phyloP scores from a whole-genome alignment of 164 flowering plant genomes.

The Amborella trichopoda region DNA sequence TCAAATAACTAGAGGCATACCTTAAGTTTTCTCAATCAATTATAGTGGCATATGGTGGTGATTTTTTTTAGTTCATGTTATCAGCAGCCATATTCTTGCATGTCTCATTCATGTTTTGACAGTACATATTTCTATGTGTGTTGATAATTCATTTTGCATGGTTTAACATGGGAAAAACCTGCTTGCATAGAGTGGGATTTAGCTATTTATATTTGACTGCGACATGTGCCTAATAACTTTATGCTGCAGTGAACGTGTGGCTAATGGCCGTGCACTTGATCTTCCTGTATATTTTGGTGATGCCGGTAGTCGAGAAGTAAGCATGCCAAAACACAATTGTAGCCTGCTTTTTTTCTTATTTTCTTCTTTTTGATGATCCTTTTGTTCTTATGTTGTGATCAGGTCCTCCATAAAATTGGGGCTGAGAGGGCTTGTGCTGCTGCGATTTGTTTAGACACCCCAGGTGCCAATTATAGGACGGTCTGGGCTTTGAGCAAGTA shows the following conservation, averaged over 20 bases:
- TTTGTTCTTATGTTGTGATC: background rate
- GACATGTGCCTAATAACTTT: background rate
- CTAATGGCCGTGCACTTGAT: slow-evolving; percentile 92
- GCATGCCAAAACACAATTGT: background rate
- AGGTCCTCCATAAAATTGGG: slow-evolving; percentile 97
- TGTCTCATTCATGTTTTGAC: too few relatives aligned
- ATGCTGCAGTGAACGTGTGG: slow-evolving; percentile 81
- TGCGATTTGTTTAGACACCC: slow-evolving; percentile 85
- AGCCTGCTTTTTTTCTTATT: background rate
- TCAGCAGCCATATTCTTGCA: too few relatives aligned
- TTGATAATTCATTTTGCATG: too few relatives aligned
- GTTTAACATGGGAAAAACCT: too few relatives aligned
- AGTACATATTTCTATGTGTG: too few relatives aligned
- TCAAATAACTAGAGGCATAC: too few relatives aligned
- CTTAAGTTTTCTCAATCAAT: too few relatives aligned
- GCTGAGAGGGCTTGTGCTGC: slow-evolving; percentile 99
- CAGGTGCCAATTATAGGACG: slow-evolving; percentile 98
- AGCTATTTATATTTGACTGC: too few relatives aligned
- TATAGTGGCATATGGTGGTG: too few relatives aligned
- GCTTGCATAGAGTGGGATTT: too few relatives aligned
- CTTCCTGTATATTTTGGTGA: slow-evolving; percentile 99
- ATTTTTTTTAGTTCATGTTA: too few relatives aligned
- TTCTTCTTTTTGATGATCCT: background rate
- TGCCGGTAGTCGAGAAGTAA: slow-evolving; percentile 99
- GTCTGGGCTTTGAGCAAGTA: slow-evolving; percentile 99